A percentile compares a stretch with the other conserved stretches of the same genome.
phyloP scores from a whole-genome alignment of 176 grass and related monocot species.

The Poa pratensis region DNA sequence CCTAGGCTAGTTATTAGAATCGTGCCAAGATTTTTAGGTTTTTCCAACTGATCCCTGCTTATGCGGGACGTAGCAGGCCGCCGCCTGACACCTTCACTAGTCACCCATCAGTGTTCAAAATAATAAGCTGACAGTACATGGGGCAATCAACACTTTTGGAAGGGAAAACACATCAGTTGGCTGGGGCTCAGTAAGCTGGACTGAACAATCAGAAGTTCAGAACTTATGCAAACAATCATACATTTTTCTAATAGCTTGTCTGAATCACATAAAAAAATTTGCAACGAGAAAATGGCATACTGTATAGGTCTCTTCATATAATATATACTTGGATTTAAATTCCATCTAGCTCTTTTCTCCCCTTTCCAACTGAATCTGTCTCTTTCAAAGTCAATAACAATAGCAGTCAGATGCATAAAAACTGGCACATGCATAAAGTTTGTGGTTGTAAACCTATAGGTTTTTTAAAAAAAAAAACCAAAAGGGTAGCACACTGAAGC shows the following conservation, averaged over 20 bases:
- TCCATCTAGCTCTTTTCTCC: not conserved
- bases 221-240: not conserved
- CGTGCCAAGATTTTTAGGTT: too few species aligned
- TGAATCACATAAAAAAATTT: constrained; percentile 17
- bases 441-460: not conserved
- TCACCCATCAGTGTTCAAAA: not conserved
- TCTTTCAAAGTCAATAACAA: not conserved
- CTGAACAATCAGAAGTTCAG: too few species aligned
- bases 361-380: not conserved
- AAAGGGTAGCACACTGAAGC: not conserved
- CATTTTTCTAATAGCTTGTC: not conserved
- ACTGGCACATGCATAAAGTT: not conserved
- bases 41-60: too few species aligned
- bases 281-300: not conserved
- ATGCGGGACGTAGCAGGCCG: too few species aligned
- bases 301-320: not conserved
- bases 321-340: not conserved
- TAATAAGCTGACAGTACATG: not conserved
- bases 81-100: too few species aligned
- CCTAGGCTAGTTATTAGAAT: too few species aligned
- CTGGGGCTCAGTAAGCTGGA: not conserved
- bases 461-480: too few species aligned
- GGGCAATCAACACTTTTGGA: not conserved
- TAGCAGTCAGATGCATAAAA: not conserved
- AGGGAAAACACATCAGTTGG: not conserved